Conservation (phyloP, 306 rosid species). For the Neltuma alba region DNA sequence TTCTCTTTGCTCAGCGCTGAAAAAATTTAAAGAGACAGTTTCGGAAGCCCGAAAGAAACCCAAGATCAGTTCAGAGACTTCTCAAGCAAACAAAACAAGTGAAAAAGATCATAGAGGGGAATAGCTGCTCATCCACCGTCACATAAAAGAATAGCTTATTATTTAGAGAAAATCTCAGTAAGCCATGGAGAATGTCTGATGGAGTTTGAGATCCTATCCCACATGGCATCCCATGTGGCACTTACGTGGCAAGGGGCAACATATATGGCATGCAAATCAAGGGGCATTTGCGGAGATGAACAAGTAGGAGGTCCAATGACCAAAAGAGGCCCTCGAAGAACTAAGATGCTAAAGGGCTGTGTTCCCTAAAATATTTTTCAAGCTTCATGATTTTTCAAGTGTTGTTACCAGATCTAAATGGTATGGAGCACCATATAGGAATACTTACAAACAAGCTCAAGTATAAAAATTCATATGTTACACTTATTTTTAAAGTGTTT, state of each 20-base stretch:
- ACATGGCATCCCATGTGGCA: neutral
- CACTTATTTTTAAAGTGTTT: neutral
- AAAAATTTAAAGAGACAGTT: slow-evolving; percentile 63
- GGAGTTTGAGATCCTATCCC: neutral
- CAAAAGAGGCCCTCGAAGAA: neutral
- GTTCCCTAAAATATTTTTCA: no score
- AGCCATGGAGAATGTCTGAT: slow-evolving; percentile 1
- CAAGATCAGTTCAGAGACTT: slow-evolving; percentile 42
- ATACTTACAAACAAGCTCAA: neutral
- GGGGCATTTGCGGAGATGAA: neutral
- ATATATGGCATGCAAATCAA: neutral
- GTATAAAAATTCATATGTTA: no score
- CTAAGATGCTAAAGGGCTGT: neutral
- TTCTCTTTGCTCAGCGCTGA: slow-evolving; percentile 49
- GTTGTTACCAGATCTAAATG: neutral
- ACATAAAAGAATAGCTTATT: slow-evolving; percentile 12
- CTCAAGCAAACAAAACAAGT: slow-evolving; percentile 32
- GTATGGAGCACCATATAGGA: neutral
- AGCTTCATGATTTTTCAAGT: no score
- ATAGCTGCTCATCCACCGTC: slow-evolving; percentile 21
- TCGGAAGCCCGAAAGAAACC: slow-evolving; percentile 57
- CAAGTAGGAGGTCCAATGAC: neutral
- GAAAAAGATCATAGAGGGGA: slow-evolving; percentile 18
- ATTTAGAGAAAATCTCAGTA: neutral
- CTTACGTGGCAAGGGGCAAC: neutral